Evolutionary conservation across 2,329 filamentous ascomycete genomes (phyloP).

Genomic region (Phyllosticta citribraziliensis): DNA sequence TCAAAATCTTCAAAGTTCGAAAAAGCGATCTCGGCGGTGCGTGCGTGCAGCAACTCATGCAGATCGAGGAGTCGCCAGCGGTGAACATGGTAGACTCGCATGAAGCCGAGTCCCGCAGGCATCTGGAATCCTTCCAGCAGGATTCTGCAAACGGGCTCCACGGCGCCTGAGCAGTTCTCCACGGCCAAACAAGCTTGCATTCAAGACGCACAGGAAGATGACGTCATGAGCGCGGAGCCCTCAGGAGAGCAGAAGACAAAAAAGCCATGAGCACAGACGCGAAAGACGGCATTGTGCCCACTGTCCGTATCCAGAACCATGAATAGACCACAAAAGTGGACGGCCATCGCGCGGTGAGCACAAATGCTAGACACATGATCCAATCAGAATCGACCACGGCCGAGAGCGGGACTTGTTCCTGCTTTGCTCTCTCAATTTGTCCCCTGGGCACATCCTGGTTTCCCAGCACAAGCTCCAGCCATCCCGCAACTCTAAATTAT

Average conservation of each 20-base stretch:
- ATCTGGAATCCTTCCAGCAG: not conserved
- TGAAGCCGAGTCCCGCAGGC: not conserved
- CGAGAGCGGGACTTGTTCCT: not conserved
- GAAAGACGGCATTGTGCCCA: not conserved
- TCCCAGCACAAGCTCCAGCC: not conserved
- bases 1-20: not conserved
- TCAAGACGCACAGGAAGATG: not conserved
- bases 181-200: not conserved
- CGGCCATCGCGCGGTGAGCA: not conserved
- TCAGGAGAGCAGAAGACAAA: not conserved
- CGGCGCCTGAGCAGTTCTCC: not conserved
- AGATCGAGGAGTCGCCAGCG: not conserved
- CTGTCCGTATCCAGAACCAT: not conserved
- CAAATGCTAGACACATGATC: not conserved
- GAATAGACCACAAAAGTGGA: not conserved
- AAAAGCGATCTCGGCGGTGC: not conserved
- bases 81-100: not conserved
- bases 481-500: not conserved
- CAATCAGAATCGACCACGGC: not conserved
- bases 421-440: not conserved
- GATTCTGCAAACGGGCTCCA: not conserved
- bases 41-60: not conserved
- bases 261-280: not conserved
- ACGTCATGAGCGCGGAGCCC: not conserved
- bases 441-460: not conserved